phyloP scores from a whole-genome alignment of 139 green algal species.

The Coelastrella sp. region DNA sequence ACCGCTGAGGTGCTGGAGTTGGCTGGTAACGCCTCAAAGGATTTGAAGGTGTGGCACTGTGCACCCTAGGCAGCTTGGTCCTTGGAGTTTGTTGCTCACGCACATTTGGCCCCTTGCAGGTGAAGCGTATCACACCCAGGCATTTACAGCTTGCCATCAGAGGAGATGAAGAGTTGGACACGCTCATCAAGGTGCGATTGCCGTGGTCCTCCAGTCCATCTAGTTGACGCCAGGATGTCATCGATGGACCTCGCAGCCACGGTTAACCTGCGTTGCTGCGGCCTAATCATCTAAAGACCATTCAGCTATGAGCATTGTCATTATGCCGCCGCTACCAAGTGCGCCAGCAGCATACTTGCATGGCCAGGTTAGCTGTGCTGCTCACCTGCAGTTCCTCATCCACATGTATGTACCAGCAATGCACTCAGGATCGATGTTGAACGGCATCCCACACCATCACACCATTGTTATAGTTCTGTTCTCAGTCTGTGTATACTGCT shows the following conservation, averaged over 20 bases:
- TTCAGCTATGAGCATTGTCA: too few relatives aligned
- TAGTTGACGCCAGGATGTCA: background rate
- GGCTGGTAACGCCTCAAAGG: conserved; percentile 99
- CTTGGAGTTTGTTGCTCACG: background rate
- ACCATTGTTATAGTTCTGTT: background rate
- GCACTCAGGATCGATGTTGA: too few relatives aligned
- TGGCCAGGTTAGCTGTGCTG: background rate
- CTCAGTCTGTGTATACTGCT: background rate
- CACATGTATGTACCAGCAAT: background rate
- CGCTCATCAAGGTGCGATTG: conserved; percentile 95
- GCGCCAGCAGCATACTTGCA: background rate
- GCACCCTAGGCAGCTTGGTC: background rate
- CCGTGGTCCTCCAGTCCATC: too few relatives aligned
- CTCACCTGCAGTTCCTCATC: background rate
- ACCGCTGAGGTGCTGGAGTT: conserved; percentile 99
- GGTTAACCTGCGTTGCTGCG: background rate
- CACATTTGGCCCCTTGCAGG: conserved; percentile 56
- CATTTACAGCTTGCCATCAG: conserved; percentile 99
- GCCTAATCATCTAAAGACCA: too few relatives aligned
- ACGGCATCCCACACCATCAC: too few relatives aligned
- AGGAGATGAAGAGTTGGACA: conserved; percentile 99
- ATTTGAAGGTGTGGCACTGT: conserved; percentile 90
- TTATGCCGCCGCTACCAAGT: too few relatives aligned
- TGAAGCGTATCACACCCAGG: conserved; percentile 99
- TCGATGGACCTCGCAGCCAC: too few relatives aligned